Evolutionary conservation across 306 rosid genomes (phyloP), one percentile per base, ranked within the genome.

Genomic region (Potentilla sterilis): DNA sequence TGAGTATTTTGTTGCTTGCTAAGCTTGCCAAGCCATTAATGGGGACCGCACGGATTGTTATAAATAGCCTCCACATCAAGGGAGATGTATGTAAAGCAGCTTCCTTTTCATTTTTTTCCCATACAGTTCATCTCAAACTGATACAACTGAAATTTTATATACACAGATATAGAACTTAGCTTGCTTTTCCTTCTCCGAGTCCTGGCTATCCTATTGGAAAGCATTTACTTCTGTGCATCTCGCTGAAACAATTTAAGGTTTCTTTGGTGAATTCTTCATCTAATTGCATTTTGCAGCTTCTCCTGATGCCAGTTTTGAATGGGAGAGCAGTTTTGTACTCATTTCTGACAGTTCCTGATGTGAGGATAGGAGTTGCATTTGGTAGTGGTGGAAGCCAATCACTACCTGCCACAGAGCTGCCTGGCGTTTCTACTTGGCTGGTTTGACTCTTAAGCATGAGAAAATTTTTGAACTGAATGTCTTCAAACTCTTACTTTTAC

Each of bases 311-410:
- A 3, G 82, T 96, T 80, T 85, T 96, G 74, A 89, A 89, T 57
- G 99, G 99, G 78, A 92, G 79, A 82, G 93, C 88, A 13, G 78
- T 96, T 76, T 74, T 92, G 73, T 96, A 89, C 87, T 92, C 99
- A 19, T 92, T 96, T 80, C 79, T 92, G 51, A 87, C 92, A 11
- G 75, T 83, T 79, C 99, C 99, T 69, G 98, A 92, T 81, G 96
- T 96, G 83, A 84, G 98, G 86, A 82, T 92, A 66, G 99, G 98
- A 73, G 66, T 96, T 76, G 99, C 98, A 81, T 92, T 96, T 80
- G 99, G 99, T 81, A 96, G 99, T 61, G 99, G 97, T 22, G 97
- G 93, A 74, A 92, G 98, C 88, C 98, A 96, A 73, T 83, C 98
- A 22, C 83, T 92, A 82, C 99, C 99, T 74, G 98, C 96, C 66